Conservation (phyloP, 2,329 filamentous ascomycete species). For the Stagonosporopsis chrysanthemi region DNA sequence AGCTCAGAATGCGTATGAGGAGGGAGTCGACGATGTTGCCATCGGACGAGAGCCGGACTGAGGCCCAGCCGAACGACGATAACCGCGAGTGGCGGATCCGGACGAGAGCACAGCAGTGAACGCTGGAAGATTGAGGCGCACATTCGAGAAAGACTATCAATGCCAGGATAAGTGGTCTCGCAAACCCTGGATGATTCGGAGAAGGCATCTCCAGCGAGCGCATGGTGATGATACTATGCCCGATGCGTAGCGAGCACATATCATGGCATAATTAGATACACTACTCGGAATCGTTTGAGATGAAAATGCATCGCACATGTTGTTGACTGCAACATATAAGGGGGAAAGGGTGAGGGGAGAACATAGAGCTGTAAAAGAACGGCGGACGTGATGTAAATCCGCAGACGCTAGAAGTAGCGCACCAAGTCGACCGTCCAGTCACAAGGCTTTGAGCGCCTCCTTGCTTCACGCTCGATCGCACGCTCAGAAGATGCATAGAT, state of each 20-base stretch:
- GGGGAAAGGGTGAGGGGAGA: background rate
- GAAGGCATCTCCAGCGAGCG: no score
- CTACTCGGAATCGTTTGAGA: no score
- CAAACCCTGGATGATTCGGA: no score
- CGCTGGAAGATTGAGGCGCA: background rate
- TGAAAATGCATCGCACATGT: no score
- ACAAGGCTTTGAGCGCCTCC: background rate
- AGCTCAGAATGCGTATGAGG: constrained; percentile 4
- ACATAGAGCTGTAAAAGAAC: background rate
- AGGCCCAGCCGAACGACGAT: background rate
- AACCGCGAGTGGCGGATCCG: background rate
- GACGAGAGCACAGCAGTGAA: background rate
- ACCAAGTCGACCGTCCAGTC: background rate
- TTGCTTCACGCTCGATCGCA: background rate
- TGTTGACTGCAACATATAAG: no score
- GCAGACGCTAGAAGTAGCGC: background rate
- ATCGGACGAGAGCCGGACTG: background rate
- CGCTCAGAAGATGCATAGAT: background rate
- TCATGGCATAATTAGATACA: no score
- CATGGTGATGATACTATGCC: no score
- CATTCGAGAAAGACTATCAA: background rate
- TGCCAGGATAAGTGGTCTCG: no score
- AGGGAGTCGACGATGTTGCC: background rate
- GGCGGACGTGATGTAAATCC: background rate
- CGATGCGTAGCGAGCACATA: no score